phyloP scores from a whole-genome alignment of 1,284 basidiomycete species.

The Ustilago hordei region DNA sequence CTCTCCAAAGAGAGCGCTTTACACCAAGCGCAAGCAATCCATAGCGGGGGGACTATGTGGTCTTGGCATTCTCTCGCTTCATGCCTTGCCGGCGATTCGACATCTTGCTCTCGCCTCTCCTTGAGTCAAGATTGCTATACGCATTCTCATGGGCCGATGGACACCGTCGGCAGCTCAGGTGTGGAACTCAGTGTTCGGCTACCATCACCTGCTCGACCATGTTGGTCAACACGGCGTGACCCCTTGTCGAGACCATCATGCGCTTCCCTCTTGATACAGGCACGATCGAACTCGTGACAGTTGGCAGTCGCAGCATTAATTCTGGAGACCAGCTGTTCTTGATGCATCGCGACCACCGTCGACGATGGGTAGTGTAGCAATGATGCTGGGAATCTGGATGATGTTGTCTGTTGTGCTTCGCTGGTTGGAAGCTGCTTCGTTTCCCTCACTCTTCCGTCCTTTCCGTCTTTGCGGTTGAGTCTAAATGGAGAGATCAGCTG shows the following conservation, averaged over 20 bases:
- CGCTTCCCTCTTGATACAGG: background rate
- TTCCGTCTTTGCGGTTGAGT: background rate
- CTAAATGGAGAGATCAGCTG: background rate
- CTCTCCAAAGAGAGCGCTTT: background rate
- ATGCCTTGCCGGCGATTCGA: conserved; percentile 5
- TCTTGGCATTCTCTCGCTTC: conserved; percentile 2
- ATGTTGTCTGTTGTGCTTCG: background rate
- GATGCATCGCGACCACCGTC: background rate
- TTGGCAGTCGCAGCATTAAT: background rate
- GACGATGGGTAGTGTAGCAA: background rate
- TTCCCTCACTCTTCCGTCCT: background rate
- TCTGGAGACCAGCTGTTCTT: background rate
- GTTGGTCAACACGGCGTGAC: background rate
- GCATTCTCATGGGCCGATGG: background rate
- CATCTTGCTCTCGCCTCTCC: background rate
- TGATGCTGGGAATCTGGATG: background rate
- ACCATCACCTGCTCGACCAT: background rate
- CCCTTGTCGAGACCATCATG: background rate
- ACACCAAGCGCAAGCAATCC: conserved; percentile 2
- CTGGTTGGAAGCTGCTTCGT: background rate
- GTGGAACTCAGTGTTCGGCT: background rate
- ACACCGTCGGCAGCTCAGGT: conserved; percentile 6
- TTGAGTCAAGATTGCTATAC: background rate
- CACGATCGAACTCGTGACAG: background rate
- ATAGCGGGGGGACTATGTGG: background rate